Evolutionary conservation across 2,329 filamentous ascomycete species (phyloP).

Genomic region (Cladophialophora immunda): DNA sequence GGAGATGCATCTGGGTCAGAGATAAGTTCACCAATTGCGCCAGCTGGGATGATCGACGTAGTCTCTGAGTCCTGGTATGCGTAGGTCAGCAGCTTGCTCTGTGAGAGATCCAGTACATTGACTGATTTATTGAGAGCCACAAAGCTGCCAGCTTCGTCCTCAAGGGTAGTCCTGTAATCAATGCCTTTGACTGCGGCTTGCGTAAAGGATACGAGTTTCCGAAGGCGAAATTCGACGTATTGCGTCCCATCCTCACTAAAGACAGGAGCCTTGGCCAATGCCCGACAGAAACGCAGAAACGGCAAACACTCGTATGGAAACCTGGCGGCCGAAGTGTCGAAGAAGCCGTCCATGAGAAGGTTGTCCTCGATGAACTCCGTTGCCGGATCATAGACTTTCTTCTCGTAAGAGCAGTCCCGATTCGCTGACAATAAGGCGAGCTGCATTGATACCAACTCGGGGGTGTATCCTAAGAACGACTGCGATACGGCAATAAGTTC

Average conservation of each 20-base stretch:
- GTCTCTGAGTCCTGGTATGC: conserved; percentile 39
- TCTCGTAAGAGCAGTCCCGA: conserved; percentile 17
- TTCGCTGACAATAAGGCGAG: conserved; percentile 68
- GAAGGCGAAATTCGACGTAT: conserved; percentile 70
- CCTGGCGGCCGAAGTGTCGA: conserved; percentile 75
- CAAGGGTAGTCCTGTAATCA: conserved; percentile 78
- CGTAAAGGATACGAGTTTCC: conserved; percentile 77
- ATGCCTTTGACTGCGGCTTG: conserved; percentile 78
- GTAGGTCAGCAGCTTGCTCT: conserved; percentile 41
- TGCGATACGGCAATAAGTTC: conserved; percentile 75
- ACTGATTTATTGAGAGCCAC: conserved; percentile 72
- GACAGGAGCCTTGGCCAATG: conserved; percentile 62
- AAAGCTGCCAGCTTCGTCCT: conserved; percentile 85
- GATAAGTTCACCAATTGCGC: conserved; percentile 67
- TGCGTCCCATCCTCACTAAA: conserved; percentile 58
- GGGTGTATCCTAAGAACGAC: conserved; percentile 74
- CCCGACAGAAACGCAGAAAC: conserved; percentile 76
- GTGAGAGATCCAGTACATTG: conserved; percentile 52
- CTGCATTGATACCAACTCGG: conserved; percentile 73
- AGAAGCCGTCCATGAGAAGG: conserved; percentile 64
- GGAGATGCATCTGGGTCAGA: conserved; percentile 77
- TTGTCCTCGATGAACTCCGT: conserved; percentile 66
- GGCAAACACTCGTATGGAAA: conserved; percentile 88
- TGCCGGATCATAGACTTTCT: conserved; percentile 39
- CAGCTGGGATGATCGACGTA: conserved; percentile 36